A percentile compares a stretch with the other conserved stretches of the same genome.
Evolutionary conservation across 768 basidiomycete genomes (phyloP).

Genomic region (Sarcodon aspratus): DNA sequence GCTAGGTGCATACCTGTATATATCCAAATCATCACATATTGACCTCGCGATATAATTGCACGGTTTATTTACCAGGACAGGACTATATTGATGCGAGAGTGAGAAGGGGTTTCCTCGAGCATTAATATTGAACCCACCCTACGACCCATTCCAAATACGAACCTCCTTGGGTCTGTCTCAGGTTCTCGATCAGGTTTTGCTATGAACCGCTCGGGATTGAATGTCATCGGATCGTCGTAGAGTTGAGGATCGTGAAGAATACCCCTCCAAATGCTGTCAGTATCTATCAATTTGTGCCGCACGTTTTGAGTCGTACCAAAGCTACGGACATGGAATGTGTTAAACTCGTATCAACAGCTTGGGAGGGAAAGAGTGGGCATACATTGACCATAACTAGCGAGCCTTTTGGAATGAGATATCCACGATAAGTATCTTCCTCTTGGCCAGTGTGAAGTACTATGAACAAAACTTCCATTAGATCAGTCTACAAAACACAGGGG

Average conservation of each 20-base stretch:
- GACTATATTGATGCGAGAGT: too few relatives aligned
- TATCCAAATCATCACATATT: too few relatives aligned
- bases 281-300: conserved; percentile 1
- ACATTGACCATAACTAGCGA: conserved; percentile 14
- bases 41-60: too few relatives aligned
- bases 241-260: conserved; percentile 13
- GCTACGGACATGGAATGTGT: too few relatives aligned
- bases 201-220: conserved; percentile 18
- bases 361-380: conserved; percentile 14
- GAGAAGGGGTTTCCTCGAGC: too few relatives aligned
- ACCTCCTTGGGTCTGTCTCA: conserved; percentile 17
- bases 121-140: conserved; percentile 10
- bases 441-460: conserved; percentile 19
- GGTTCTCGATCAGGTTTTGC: conserved; percentile 2
- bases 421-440: conserved; percentile 28
- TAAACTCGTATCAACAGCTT: too few relatives aligned
- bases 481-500: conserved; percentile 8
- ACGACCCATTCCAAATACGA: conserved; percentile 25
- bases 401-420: conserved; percentile 18
- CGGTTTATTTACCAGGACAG: too few relatives aligned
- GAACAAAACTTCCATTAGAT: conserved; percentile 11
- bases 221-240: conserved; percentile 12
- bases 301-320: too few relatives aligned
- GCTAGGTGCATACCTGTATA: conserved; percentile 29
- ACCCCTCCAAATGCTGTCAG: conserved; percentile 6